Evolutionary conservation across 2,329 filamentous ascomycete species (phyloP).

Genomic region (Pochonia chlamydosporia): DNA sequence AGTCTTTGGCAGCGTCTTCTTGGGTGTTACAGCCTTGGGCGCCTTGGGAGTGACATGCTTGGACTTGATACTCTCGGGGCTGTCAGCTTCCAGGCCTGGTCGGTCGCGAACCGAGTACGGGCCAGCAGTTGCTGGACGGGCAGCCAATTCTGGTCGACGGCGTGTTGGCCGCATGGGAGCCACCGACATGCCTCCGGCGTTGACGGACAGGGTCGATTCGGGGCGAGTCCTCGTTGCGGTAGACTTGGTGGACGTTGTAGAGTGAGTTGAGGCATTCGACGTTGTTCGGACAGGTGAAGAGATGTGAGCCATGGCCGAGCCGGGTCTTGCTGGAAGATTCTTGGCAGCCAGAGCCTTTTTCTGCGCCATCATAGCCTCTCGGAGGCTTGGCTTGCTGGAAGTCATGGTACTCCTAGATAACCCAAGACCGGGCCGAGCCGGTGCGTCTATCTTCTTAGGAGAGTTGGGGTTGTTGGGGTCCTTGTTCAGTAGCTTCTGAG

Average conservation of each 20-base stretch:
- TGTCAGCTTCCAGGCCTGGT: conserved; percentile 27
- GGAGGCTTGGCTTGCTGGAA: conserved; percentile 59
- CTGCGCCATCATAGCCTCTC: conserved; percentile 79
- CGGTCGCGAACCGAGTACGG: conserved; percentile 59
- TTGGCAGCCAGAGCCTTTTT: conserved; percentile 54
- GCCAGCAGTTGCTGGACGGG: conserved; percentile 58
- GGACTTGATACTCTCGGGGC: conserved; percentile 40
- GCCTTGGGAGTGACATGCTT: conserved; percentile 43
- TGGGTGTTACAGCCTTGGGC: conserved; percentile 46
- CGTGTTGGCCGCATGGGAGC: conserved; percentile 58
- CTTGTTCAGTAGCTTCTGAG: conserved; percentile 74
- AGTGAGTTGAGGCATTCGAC: conserved; percentile 29
- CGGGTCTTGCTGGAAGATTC: conserved; percentile 51
- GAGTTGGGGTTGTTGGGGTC: conserved; percentile 77
- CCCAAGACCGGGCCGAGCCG: conserved; percentile 50
- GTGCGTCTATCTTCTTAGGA: conserved; percentile 43
- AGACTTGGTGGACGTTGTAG: conserved; percentile 24
- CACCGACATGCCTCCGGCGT: conserved; percentile 54
- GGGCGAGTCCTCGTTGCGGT: conserved; percentile 33
- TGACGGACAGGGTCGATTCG: conserved; percentile 38
- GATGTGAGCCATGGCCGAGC: conserved; percentile 59
- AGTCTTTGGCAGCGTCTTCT: conserved; percentile 39
- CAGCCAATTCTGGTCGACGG: conserved; percentile 50
- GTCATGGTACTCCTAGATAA: conserved; percentile 59
- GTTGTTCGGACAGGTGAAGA: conserved; percentile 40